phyloP scores from a whole-genome alignment of 2,329 filamentous ascomycete genomes.

The Curvularia lunata region DNA sequence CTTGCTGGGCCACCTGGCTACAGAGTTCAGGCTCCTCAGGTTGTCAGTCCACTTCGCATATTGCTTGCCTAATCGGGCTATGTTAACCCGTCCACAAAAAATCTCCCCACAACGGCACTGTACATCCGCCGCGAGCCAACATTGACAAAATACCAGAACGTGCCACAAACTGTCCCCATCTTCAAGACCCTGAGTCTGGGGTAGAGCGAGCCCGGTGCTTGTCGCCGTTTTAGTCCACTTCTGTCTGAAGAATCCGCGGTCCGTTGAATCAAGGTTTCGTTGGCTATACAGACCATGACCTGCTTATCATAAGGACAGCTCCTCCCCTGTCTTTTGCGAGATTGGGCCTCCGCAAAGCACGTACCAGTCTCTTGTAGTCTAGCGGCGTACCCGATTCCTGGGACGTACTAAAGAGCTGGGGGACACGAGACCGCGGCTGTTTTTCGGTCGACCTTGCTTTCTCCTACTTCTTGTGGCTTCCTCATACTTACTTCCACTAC shows the following conservation, averaged over 20 bases:
- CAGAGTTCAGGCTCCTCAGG: constrained; percentile 3
- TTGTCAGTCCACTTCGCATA: constrained; percentile 11
- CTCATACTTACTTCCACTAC: constrained; percentile 1
- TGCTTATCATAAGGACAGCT: constrained; percentile 10
- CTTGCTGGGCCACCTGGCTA: not conserved
- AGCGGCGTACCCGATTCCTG: constrained; percentile 15
- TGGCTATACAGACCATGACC: not conserved
- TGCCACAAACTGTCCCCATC: constrained; percentile 2
- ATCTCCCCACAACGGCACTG: constrained; percentile 15
- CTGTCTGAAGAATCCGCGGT: constrained; percentile 19
- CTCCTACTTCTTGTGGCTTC: constrained; percentile 3
- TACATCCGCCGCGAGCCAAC: constrained; percentile 8
- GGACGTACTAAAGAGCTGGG: constrained; percentile 8
- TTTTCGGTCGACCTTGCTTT: constrained; percentile 2
- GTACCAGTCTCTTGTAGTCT: constrained; percentile 9
- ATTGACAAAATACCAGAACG: constrained; percentile 6
- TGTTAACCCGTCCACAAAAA: constrained; percentile 20
- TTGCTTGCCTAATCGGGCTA: constrained; percentile 18
- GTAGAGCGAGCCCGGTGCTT: constrained; percentile 9
- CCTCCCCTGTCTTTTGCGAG: constrained; percentile 6
- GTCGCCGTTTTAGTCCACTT: constrained; percentile 22
- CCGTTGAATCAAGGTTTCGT: not conserved
- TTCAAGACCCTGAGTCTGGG: constrained; percentile 6
- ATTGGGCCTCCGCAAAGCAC: constrained; percentile 9
- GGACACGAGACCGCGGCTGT: constrained; percentile 15